Percentiles rank a stretch among this genome's conserved stretches.
Conservation (phyloP, 257 asterid genomes). For the Oldenlandia corymbosa region DNA sequence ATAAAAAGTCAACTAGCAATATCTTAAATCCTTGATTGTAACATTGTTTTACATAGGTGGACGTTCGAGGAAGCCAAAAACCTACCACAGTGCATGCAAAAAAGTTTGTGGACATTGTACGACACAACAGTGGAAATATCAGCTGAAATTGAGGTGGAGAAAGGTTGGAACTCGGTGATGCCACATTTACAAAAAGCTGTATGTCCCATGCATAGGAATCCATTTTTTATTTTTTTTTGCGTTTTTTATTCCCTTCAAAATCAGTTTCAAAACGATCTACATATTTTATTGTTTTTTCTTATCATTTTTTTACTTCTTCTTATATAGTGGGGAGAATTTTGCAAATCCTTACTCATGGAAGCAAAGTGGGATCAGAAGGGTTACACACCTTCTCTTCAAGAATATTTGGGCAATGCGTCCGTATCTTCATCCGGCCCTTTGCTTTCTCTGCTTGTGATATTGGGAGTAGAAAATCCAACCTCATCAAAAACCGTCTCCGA, state of each 20-base stretch:
- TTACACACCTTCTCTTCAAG: slow-evolving; percentile 39
- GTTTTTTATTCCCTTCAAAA: too few relatives aligned
- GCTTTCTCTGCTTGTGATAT: slow-evolving; percentile 35
- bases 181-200: slow-evolving; percentile 47
- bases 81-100: slow-evolving; percentile 45
- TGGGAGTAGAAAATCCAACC: slow-evolving; percentile 26
- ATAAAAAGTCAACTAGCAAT: too few relatives aligned
- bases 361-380: slow-evolving; percentile 49
- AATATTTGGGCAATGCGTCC: slow-evolving; percentile 51
- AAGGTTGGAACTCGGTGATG: slow-evolving; percentile 37
- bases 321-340: slow-evolving; percentile 56
- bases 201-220: too few relatives aligned
- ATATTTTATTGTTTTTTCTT: too few relatives aligned
- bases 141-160: slow-evolving; percentile 30
- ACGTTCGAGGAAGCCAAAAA: slow-evolving; percentile 30
- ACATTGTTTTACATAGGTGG: slow-evolving; percentile 31
- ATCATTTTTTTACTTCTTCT: slow-evolving; percentile 7
- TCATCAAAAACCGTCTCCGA: too few relatives aligned
- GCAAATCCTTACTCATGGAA: slow-evolving; percentile 48
- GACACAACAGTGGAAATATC: slow-evolving; percentile 40
- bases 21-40: too few relatives aligned
- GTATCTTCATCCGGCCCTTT: slow-evolving; percentile 49
- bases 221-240: too few relatives aligned
- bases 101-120: slow-evolving; percentile 35
- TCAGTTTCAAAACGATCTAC: too few relatives aligned